Evolutionary conservation across 108 stramenopile species (phyloP).

Genomic region (Craspedostauros australis): DNA sequence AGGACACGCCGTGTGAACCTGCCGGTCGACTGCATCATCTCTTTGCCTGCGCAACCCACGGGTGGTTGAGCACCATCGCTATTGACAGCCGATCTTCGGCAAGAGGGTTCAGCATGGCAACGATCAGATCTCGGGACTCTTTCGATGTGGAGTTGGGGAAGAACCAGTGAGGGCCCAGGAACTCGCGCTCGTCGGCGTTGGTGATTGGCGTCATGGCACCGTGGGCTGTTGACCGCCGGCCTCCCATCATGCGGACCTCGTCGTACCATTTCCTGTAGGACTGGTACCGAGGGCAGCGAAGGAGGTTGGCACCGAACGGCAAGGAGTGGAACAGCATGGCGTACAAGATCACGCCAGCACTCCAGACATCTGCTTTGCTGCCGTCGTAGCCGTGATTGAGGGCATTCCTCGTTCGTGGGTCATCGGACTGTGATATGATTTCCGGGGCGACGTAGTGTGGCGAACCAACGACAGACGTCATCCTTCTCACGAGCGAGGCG

Average conservation of each 20-base stretch:
- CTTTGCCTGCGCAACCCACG: constrained; percentile 45
- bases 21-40: not conserved
- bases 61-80: constrained; percentile 64
- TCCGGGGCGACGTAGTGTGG: constrained; percentile 93
- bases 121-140: constrained; percentile 74
- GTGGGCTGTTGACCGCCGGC: constrained; percentile 45
- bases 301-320: constrained; percentile 85
- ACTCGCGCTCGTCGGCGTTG: constrained; percentile 62
- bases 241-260: constrained; percentile 48
- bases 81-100: constrained; percentile 61
- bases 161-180: constrained; percentile 81
- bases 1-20: too few relatives aligned
- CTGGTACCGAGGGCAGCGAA: constrained; percentile 82
- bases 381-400: constrained; percentile 74
- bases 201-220: constrained; percentile 60
- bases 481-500: constrained; percentile 50
- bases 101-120: constrained; percentile 83
- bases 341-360: constrained; percentile 90
- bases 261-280: constrained; percentile 83
- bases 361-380: constrained; percentile 89
- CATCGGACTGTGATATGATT: constrained; percentile 76
- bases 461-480: constrained; percentile 87
- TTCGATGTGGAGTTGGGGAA: constrained; percentile 55
- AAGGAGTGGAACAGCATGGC: constrained; percentile 84
- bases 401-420: not conserved